phyloP scores from a whole-genome alignment of 257 asterid species.

The Solanum piurae region DNA sequence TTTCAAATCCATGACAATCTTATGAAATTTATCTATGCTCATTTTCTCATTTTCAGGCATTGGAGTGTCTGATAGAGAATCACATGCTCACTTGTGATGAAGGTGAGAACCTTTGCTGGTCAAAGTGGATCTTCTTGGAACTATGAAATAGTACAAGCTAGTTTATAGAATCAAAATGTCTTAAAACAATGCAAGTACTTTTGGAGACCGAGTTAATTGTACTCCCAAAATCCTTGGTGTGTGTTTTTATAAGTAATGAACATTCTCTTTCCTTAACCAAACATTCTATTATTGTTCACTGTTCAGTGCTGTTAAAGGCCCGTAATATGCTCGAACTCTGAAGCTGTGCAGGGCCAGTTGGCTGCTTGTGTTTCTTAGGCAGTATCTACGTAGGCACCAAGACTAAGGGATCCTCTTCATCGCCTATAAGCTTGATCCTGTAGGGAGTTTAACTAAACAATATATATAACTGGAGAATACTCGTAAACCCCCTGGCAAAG shows the following conservation, averaged over 20 bases:
- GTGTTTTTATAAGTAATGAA: neutral
- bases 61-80: slow-evolving; percentile 90
- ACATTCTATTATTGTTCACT: neutral
- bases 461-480: neutral
- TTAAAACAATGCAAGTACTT: neutral
- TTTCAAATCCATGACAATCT: neutral
- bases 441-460: neutral
- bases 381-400: neutral
- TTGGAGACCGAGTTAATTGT: neutral
- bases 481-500: neutral
- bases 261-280: neutral
- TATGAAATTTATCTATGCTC: neutral
- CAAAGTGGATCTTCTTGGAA: neutral
- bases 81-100: slow-evolving; percentile 93
- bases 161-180: neutral
- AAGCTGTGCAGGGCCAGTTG: neutral
- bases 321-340: neutral
- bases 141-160: neutral
- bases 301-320: neutral
- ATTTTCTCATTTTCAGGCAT: slow-evolving; percentile 51
- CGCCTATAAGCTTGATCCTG: neutral
- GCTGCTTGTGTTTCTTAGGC: neutral
- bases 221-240: neutral
- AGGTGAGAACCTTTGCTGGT: slow-evolving; percentile 37
- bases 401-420: neutral